Base-by-base conservation (phyloP, 192 early-diverging fungal genomes). In the Backusella macrospora region DNA sequence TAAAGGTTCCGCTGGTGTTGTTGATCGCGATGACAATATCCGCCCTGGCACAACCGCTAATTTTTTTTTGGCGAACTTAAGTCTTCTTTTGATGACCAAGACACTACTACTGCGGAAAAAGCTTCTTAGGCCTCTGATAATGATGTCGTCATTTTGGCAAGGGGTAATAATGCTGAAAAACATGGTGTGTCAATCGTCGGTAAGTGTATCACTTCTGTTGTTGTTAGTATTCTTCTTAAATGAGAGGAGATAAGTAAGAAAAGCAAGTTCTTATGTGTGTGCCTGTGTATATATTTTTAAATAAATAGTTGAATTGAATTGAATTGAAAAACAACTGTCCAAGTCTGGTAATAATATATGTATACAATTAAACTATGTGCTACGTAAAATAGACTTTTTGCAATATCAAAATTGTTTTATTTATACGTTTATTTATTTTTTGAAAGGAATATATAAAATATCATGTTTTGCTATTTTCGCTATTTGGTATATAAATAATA, bases 91-190 rank as follows among this genome's bases (percentile, higher is more conserved):
- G 90, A 87, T 63, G 87, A 87, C 59, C 83, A 91, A 37, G 96
- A 96, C 67, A 80, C 85, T 71, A 95, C 96, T 65, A 98, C 96
- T 40, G 98, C 96, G 48, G 98, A 96, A 68, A 98, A 95, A 78
- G 91, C 96, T 48, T 99, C 98, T 65, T 96, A 99, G 88, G 96
- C 98, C 67, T 96, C 96, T 13, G 98, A 99, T 80, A 96, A 96
- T 77, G 98, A 96, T 34, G 98, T 96, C 34, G 96, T 94, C 16
- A 95, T 96, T 70, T 86, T 99, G 79, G 96, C 96, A 92, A 95
- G 94, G 85, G 92, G 98, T 75, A 92, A 90, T 83, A 92, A 87
- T 44, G 98, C 98, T 4, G 84, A 94, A 75, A 93, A 91, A 83
- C 88, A 96, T 16, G 91, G 93, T 16, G 84, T 98, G 72, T 89